Evolutionary conservation across 1,284 basidiomycete genomes (phyloP).

Genomic region (Ceratobasidium sp.): DNA sequence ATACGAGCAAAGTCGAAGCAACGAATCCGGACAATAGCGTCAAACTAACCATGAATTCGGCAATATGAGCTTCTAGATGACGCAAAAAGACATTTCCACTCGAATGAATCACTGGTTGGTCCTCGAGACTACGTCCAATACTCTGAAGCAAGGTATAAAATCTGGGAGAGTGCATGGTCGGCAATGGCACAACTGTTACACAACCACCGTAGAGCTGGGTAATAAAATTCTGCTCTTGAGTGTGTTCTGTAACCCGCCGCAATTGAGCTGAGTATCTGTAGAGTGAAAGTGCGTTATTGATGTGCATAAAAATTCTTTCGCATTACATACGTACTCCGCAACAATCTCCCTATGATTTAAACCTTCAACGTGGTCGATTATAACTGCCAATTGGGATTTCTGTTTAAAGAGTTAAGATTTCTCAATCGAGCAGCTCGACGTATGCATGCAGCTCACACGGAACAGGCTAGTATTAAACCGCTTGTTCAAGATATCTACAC

Average conservation of each 20-base stretch:
- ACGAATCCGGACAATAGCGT: background rate
- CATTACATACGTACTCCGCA: no score
- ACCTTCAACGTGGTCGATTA: no score
- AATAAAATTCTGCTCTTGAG: slow-evolving; percentile 73
- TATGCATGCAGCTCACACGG: no score
- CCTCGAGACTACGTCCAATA: slow-evolving; percentile 62
- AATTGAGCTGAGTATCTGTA: slow-evolving; percentile 63
- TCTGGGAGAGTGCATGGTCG: slow-evolving; percentile 35
- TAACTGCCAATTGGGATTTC: no score
- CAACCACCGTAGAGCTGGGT: slow-evolving; percentile 62
- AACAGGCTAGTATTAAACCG: no score
- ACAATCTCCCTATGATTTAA: no score
- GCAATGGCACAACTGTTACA: slow-evolving; percentile 37
- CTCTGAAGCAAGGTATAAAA: slow-evolving; percentile 65
- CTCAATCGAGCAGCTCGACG: no score
- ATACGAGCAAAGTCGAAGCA: slow-evolving; percentile 55
- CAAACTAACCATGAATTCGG: slow-evolving; percentile 68
- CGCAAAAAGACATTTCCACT: slow-evolving; percentile 69
- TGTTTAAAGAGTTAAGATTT: no score
- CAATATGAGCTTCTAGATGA: slow-evolving; percentile 73
- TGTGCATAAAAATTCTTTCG: no score
- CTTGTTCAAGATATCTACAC: no score
- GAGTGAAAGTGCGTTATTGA: background rate
- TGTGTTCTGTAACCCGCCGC: slow-evolving; percentile 68
- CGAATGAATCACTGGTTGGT: slow-evolving; percentile 64